Evolutionary conservation across 163 green algal species (phyloP).

Genomic region (Coccomyxa subellipsoidea): DNA sequence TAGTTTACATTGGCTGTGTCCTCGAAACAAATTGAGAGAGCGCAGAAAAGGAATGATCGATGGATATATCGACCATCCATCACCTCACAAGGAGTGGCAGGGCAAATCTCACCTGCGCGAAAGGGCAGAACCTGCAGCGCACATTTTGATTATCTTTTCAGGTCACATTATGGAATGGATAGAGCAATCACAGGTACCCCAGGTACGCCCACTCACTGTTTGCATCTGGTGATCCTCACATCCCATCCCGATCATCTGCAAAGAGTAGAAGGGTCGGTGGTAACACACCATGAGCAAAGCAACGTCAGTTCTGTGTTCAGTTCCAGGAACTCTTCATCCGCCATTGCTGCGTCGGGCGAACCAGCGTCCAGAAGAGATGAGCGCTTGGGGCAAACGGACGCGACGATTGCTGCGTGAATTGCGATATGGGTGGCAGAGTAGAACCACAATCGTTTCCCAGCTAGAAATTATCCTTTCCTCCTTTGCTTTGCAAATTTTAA

Average conservation of each 20-base stretch:
- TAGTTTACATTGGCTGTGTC: conserved; percentile 3
- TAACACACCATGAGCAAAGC: neutral
- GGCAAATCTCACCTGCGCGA: conserved; percentile 38
- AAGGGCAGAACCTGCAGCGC: conserved; percentile 42
- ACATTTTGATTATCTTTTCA: too few relatives aligned
- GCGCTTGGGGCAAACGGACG: neutral
- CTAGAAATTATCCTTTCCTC: neutral
- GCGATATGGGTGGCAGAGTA: neutral
- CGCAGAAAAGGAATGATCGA: neutral
- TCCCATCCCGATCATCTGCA: too few relatives aligned
- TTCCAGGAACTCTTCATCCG: neutral
- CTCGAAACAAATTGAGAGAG: too few relatives aligned
- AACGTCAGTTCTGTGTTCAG: conserved; percentile 2
- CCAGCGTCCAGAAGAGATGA: neutral
- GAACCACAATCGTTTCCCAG: neutral
- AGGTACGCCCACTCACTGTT: too few relatives aligned
- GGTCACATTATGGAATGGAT: too few relatives aligned
- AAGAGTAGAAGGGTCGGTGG: too few relatives aligned
- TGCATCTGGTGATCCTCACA: too few relatives aligned
- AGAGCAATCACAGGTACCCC: too few relatives aligned
- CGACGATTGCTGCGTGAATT: neutral
- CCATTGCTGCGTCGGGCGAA: neutral
- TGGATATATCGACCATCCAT: too few relatives aligned
- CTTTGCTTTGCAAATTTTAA: too few relatives aligned
- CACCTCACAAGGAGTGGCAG: too few relatives aligned